These are phyloP conservation scores for Mucor irregularis DNA, from an alignment of 371 early-diverging fungal genomes.

Conservation along the genomic window DNA sequence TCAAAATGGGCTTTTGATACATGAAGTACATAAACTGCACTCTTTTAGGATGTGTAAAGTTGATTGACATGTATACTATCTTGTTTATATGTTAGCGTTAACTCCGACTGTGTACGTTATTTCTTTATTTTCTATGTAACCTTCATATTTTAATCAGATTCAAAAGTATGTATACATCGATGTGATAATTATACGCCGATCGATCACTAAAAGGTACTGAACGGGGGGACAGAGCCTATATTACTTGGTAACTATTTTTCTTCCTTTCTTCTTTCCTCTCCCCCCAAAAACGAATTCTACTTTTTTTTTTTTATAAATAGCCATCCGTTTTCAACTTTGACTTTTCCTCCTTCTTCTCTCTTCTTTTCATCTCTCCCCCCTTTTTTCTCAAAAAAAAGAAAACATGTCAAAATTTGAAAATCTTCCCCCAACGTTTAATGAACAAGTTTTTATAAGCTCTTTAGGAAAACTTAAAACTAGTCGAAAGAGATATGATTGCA, in stretches of 20 bases:
- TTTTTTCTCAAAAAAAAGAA: neutral
- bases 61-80: neutral
- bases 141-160: neutral
- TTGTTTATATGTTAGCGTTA: neutral
- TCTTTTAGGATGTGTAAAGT: no score
- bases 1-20: no score
- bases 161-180: neutral
- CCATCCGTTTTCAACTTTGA: neutral
- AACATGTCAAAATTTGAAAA: neutral
- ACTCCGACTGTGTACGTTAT: neutral
- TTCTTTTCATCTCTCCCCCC: neutral
- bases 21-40: no score
- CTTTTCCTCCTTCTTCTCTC: neutral
- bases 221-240: no score
- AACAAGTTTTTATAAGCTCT: neutral
- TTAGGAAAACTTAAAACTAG: neutral
- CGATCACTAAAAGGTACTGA: neutral
- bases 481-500: slow-evolving; percentile 53
- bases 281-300: no score
- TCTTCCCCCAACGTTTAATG: neutral
- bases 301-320: neutral
- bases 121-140: neutral
- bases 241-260: no score
- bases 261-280: neutral
- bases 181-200: slow-evolving; percentile 1